These are phyloP conservation scores for Podospora appendiculata DNA, from an alignment of 495 filamentous ascomycete genomes.

Conservation along the genomic window DNA sequence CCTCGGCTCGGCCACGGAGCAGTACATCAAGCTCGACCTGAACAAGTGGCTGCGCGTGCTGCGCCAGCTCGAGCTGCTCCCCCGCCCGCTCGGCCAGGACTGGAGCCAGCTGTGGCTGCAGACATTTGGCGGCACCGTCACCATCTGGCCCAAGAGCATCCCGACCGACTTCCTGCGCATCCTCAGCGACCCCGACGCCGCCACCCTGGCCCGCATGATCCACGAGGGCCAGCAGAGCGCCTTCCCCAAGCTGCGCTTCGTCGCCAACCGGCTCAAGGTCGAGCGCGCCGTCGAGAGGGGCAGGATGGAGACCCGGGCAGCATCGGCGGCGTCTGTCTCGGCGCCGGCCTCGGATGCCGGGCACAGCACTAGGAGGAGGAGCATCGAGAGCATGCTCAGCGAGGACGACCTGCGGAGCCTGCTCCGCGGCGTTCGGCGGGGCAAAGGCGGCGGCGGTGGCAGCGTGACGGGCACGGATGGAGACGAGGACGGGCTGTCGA, in stretches of 20 bases:
- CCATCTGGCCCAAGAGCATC: conserved; percentile 78
- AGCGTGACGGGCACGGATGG: not conserved
- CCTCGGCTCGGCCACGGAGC: conserved; percentile 82
- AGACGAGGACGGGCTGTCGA: not conserved
- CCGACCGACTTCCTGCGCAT: conserved; percentile 77
- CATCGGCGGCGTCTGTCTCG: too few relatives aligned
- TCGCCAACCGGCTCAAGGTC: conserved; percentile 75
- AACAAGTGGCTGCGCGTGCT: conserved; percentile 96
- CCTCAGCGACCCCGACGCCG: conserved; percentile 67
- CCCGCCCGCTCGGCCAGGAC: conserved; percentile 86
- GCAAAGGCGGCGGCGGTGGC: not conserved
- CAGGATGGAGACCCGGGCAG: conserved; percentile 44
- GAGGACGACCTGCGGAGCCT: conserved; percentile 18
- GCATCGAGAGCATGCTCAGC: conserved; percentile 20
- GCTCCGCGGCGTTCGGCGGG: not conserved
- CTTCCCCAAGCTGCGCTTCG: conserved; percentile 86
- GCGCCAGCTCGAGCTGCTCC: conserved; percentile 83
- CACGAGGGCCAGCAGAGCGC: conserved; percentile 76
- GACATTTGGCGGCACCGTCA: conserved; percentile 87
- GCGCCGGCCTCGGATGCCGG: too few relatives aligned
- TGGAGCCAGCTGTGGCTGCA: conserved; percentile 96
- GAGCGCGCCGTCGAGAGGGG: conserved; percentile 75
- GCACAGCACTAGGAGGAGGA: conserved; percentile 16
- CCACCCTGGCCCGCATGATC: conserved; percentile 78
- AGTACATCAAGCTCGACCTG: conserved; percentile 90